Conservation (phyloP, 108 stramenopile species). For the Cyclostephanos tholiformis region DNA sequence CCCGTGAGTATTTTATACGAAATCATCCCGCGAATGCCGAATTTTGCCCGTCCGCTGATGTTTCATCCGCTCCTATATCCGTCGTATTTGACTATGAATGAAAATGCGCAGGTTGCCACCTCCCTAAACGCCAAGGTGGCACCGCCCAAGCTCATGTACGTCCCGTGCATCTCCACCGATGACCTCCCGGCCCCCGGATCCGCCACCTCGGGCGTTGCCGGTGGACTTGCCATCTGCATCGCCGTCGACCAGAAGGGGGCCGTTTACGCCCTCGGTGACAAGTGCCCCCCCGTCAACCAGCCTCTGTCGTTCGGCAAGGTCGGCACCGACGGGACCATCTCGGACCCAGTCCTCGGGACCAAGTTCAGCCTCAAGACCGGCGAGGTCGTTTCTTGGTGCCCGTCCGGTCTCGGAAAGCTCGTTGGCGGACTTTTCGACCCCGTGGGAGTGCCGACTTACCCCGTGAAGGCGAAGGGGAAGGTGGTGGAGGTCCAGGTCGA, state of each 20-base stretch:
- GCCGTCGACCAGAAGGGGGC: constrained; percentile 93
- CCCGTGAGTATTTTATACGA: constrained; percentile 24
- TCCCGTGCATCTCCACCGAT: constrained; percentile 81
- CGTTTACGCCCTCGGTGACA: constrained; percentile 94
- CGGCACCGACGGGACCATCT: constrained; percentile 74
- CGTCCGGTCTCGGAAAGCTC: constrained; percentile 89
- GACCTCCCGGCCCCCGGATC: constrained; percentile 87
- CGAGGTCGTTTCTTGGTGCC: constrained; percentile 92
- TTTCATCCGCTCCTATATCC: not conserved
- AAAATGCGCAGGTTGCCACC: constrained; percentile 48
- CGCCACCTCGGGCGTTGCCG: constrained; percentile 92
- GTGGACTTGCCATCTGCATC: constrained; percentile 95
- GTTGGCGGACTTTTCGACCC: constrained; percentile 95
- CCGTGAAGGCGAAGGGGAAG: constrained; percentile 87
- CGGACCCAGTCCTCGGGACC: constrained; percentile 94
- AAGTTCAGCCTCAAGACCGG: constrained; percentile 94
- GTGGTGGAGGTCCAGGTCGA: constrained; percentile 93
- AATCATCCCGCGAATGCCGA: not conserved
- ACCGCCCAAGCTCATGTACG: constrained; percentile 72
- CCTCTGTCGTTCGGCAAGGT: constrained; percentile 95
- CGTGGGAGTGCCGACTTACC: constrained; percentile 91
- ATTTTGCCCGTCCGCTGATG: not conserved
- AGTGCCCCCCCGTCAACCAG: constrained; percentile 96
- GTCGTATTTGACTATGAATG: not conserved
- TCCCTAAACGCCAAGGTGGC: constrained; percentile 60